Evolutionary conservation across 2,329 filamentous ascomycete genomes (phyloP).

Genomic region (Ophidiomyces ophidiicola): DNA sequence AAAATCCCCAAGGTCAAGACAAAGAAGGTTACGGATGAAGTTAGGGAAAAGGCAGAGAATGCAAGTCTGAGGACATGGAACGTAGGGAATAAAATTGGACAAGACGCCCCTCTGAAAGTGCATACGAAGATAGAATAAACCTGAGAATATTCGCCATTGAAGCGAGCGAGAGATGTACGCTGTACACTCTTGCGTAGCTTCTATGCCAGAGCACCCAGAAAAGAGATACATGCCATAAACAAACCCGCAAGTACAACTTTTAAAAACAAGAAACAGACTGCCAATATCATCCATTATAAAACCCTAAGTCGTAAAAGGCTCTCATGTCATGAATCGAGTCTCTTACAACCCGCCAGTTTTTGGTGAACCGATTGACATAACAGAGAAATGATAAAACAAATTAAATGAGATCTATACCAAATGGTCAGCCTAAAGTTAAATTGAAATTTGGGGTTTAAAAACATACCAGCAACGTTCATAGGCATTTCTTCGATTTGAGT

Average conservation of each 20-base stretch:
- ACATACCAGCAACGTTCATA: constrained; percentile 66
- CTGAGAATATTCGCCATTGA: constrained; percentile 7
- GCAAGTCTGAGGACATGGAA: constrained; percentile 8
- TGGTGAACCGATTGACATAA: constrained; percentile 20
- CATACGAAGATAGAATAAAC: constrained; percentile 10
- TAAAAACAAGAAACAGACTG: constrained; percentile 11
- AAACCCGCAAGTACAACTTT: constrained; percentile 14
- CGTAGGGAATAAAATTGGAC: constrained; percentile 12
- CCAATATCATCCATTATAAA: constrained; percentile 15
- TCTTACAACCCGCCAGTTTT: constrained; percentile 10
- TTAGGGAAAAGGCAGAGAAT: neutral
- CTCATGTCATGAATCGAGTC: constrained; percentile 4
- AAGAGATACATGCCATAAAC: constrained; percentile 10
- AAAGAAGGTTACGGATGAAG: constrained; percentile 2
- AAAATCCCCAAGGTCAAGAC: neutral
- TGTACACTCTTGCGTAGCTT: constrained; percentile 4
- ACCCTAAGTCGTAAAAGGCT: constrained; percentile 11
- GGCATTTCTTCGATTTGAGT: constrained; percentile 99
- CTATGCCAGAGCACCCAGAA: constrained; percentile 10
- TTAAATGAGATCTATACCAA: constrained; percentile 33
- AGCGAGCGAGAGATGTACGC: constrained; percentile 8
- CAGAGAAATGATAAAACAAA: constrained; percentile 17
- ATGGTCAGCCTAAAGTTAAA: constrained; percentile 1
- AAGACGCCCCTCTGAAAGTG: constrained; percentile 11
- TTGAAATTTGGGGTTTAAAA: neutral